Evolutionary conservation across 345 rosid species (phyloP).

Genomic region (Orychophragmus violaceus): DNA sequence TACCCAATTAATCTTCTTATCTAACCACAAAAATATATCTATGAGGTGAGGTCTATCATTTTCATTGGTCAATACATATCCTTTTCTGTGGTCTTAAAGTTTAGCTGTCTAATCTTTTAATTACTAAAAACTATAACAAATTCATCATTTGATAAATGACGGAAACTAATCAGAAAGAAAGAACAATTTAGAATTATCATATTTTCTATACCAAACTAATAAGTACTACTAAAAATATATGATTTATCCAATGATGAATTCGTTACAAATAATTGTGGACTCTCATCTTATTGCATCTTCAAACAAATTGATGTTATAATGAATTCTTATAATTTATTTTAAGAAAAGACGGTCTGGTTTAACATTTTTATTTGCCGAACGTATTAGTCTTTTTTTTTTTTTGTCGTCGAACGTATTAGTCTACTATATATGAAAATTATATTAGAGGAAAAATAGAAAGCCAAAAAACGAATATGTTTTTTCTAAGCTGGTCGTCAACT

Average conservation of each 20-base stretch:
- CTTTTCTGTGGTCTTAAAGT: background rate
- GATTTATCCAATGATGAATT: background rate
- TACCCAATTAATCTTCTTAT: constrained; percentile 7
- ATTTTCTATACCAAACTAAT: background rate
- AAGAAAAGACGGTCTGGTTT: background rate
- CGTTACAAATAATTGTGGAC: background rate
- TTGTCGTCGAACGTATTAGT: too few relatives aligned
- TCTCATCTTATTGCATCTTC: background rate
- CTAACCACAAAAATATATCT: background rate
- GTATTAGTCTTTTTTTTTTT: too few relatives aligned
- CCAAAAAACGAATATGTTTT: too few relatives aligned
- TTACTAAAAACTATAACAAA: background rate
- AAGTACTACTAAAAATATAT: background rate
- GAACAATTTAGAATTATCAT: background rate
- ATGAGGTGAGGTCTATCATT: background rate
- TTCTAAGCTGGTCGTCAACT: too few relatives aligned
- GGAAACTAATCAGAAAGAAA: background rate
- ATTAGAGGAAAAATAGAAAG: too few relatives aligned
- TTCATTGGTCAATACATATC: background rate
- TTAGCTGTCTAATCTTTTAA: background rate
- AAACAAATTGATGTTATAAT: background rate
- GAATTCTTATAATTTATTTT: background rate
- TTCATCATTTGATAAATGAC: background rate
- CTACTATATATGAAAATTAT: too few relatives aligned
- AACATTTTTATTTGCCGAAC: too few relatives aligned